These are phyloP conservation scores for Boletus insuetus DNA, from an alignment of 768 basidiomycete species.

Conservation along the genomic window DNA sequence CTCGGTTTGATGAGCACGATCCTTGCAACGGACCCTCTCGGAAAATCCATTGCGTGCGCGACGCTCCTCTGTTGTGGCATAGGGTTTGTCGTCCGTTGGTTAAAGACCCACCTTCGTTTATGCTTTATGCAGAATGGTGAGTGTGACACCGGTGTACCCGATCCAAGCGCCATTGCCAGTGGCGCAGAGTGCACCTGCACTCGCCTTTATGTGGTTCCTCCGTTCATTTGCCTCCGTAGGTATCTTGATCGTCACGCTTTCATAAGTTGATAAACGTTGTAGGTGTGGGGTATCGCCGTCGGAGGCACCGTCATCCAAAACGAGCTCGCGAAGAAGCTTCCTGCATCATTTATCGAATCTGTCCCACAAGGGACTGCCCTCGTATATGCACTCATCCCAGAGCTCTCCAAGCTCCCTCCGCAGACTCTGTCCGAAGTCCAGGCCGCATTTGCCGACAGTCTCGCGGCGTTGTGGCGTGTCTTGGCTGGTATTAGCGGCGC, in stretches of 20 bases:
- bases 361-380: background rate
- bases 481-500: background rate
- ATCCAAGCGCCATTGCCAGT: background rate
- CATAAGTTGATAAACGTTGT: background rate
- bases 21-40: slow-evolving; percentile 22
- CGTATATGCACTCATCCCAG: background rate
- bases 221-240: background rate
- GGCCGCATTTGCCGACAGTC: background rate
- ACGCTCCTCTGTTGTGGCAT: background rate
- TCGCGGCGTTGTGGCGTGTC: background rate
- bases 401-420: background rate
- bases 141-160: background rate
- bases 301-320: background rate
- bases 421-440: background rate
- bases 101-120: background rate
- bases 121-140: background rate
- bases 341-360: background rate
- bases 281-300: background rate
- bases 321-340: background rate
- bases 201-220: background rate
- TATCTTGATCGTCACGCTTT: background rate
- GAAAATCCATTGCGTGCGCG: slow-evolving; percentile 13
- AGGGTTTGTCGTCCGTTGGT: background rate
- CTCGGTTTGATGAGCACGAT: slow-evolving; percentile 35
- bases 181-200: background rate